Evolutionary conservation across 306 rosid genomes (phyloP), one percentile per base, ranked within the genome.

Genomic region (Sechiopsis laciniata): DNA sequence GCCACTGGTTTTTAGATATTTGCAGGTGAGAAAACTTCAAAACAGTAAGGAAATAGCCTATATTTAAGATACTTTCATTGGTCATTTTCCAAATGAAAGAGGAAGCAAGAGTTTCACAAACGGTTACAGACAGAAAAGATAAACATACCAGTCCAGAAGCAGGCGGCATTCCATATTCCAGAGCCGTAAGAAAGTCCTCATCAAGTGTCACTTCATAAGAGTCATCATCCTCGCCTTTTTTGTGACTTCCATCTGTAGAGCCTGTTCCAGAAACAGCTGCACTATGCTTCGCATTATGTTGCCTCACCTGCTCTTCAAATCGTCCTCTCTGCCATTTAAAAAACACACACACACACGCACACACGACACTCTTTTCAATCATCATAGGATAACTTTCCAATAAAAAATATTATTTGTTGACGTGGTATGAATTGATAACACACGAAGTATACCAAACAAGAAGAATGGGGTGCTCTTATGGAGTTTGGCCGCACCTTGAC

Each of bases 121-220:
- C 32, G 46, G 55, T 40, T 2, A 6, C 24, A 45, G 50, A 32
- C 37, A 37, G 50, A 64, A 65, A 40, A 42, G 72, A 82, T 60
- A 48, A 40, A 40, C 64, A 73, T 88, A 93, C 98, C 98, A 94
- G 78, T 87, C 98, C 98, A 26, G 97, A 90, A 57, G 98, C 97
- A 29, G 98, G 96, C 73, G 98, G 98, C 98, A 94, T 90, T 77
- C 98, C 98, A 76, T 94, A 91, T 78, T 94, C 98, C 90, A 94
- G 79, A 80, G 98, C 97, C 16, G 96, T 94, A 37, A 94, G 69
- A 73, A 94, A 94, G 81, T 94, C 98, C 55, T 94, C 96, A 75
- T 94, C 98, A 76, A 94, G 90, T 32, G 89, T 87, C 81, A 94
- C 97, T 73, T 90, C 97, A 76, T 90, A 94, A 1, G 64, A 77